These are phyloP conservation scores for Leishmania lainsoni DNA, from an alignment of 208 protist genomes.

Conservation along the genomic window DNA sequence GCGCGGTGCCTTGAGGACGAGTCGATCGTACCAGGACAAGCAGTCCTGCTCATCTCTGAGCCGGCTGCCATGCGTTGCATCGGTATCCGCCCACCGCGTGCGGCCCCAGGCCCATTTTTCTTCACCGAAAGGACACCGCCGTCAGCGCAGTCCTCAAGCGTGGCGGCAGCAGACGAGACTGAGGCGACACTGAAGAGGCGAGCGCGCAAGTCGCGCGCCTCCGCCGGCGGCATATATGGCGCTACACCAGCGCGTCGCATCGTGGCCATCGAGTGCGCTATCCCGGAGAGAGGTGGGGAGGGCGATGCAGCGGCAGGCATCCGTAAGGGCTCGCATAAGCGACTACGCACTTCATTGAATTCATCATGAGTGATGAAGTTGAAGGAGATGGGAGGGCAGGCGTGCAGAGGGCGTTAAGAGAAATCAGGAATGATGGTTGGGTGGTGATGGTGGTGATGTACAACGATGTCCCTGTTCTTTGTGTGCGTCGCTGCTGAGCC, in stretches of 20 bases:
- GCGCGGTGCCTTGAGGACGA: slow-evolving; percentile 66
- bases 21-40: slow-evolving; percentile 49
- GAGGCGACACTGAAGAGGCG: not conserved
- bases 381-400: not conserved
- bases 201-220: not conserved
- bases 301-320: not conserved
- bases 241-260: slow-evolving; percentile 11
- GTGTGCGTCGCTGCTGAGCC: not conserved
- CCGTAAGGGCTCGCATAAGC: slow-evolving; percentile 3
- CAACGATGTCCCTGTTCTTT: not conserved
- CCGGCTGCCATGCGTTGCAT: slow-evolving; percentile 67
- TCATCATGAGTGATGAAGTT: not conserved
- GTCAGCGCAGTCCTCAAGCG: not conserved
- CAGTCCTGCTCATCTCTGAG: slow-evolving; percentile 65
- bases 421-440: not conserved
- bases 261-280: slow-evolving; percentile 21
- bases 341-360: not conserved
- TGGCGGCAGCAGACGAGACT: not conserved
- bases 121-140: slow-evolving; percentile 7
- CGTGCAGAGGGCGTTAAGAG: not conserved
- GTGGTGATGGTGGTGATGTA: not conserved
- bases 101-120: slow-evolving; percentile 38
- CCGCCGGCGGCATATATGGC: not conserved
- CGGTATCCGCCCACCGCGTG: slow-evolving; percentile 37
- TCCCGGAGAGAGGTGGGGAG: not conserved